These are phyloP conservation scores for Pestalotiopsis sp. DNA, from an alignment of 2,329 filamentous ascomycete genomes.

Conservation along the genomic window DNA sequence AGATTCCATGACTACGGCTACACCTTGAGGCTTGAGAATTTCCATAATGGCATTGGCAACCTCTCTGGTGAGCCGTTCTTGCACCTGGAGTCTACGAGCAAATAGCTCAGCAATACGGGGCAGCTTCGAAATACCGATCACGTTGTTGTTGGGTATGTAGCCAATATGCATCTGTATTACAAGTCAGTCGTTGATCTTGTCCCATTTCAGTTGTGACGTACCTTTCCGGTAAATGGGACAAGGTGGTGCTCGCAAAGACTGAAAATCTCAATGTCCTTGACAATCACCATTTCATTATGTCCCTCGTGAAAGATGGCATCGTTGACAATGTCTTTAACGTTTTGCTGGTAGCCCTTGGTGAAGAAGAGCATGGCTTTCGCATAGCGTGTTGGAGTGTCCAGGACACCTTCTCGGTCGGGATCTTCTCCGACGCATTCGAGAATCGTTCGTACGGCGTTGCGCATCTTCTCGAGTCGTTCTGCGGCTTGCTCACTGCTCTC, in stretches of 20 bases:
- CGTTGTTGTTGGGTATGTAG: slow-evolving; percentile 86
- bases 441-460: slow-evolving; percentile 65
- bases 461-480: slow-evolving; percentile 59
- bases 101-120: slow-evolving; percentile 98
- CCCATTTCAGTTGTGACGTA: slow-evolving; percentile 38
- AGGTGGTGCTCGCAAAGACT: slow-evolving; percentile 96
- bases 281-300: slow-evolving; percentile 95
- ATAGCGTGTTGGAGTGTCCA: slow-evolving; percentile 79
- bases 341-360: slow-evolving; percentile 96
- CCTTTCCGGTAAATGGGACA: slow-evolving; percentile 95
- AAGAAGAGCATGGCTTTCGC: slow-evolving; percentile 95
- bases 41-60: slow-evolving; percentile 93
- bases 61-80: slow-evolving; percentile 94
- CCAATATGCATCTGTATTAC: slow-evolving; percentile 90
- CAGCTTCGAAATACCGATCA: slow-evolving; percentile 94
- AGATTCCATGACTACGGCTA: slow-evolving; percentile 97
- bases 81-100: slow-evolving; percentile 87
- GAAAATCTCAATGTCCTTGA: slow-evolving; percentile 96
- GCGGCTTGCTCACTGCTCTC: slow-evolving; percentile 56
- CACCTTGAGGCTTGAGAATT: slow-evolving; percentile 88
- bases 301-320: slow-evolving; percentile 94
- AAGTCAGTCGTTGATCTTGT: neutral
- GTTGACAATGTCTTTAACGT: slow-evolving; percentile 89
- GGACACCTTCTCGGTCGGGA: slow-evolving; percentile 64
- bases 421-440: slow-evolving; percentile 73